A percentile compares a stretch with the other conserved stretches of the same genome.
Conservation (phyloP, 805 yeast genomes). For the Starmerella bacillaris region DNA sequence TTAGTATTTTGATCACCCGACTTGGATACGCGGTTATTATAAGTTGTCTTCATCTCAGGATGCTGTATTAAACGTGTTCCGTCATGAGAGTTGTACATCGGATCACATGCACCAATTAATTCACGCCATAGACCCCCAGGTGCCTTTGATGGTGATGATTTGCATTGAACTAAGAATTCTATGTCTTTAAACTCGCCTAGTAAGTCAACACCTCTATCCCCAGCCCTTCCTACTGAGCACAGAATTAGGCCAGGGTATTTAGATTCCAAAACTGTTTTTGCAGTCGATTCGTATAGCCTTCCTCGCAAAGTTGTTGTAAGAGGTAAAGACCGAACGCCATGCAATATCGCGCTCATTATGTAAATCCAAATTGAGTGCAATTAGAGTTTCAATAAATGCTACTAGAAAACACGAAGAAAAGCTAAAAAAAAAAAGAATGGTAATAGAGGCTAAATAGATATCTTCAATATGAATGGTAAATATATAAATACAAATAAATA, state of each 20-base stretch:
- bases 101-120: conserved; percentile 7
- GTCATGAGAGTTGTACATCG: neutral
- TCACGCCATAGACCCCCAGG: conserved; percentile 10
- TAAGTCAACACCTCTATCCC: conserved; percentile 12
- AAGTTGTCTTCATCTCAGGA: too few relatives aligned
- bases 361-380: too few relatives aligned
- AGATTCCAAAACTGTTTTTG: conserved; percentile 1
- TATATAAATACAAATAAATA: too few relatives aligned
- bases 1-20: too few relatives aligned
- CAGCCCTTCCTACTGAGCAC: conserved; percentile 9
- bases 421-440: too few relatives aligned
- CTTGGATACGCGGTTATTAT: too few relatives aligned
- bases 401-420: too few relatives aligned
- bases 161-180: conserved; percentile 10
- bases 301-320: conserved; percentile 3
- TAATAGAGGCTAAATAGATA: too few relatives aligned
- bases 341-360: too few relatives aligned
- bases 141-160: conserved; percentile 2
- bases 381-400: too few relatives aligned
- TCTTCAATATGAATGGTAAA: too few relatives aligned
- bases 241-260: neutral
- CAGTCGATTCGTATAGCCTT: conserved; percentile 3
- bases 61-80: neutral
- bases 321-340: conserved; percentile 1
- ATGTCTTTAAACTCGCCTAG: conserved; percentile 4